Evolutionary conservation across 257 asterid species (phyloP).

Genomic region (Solanum lycopersicoides): DNA sequence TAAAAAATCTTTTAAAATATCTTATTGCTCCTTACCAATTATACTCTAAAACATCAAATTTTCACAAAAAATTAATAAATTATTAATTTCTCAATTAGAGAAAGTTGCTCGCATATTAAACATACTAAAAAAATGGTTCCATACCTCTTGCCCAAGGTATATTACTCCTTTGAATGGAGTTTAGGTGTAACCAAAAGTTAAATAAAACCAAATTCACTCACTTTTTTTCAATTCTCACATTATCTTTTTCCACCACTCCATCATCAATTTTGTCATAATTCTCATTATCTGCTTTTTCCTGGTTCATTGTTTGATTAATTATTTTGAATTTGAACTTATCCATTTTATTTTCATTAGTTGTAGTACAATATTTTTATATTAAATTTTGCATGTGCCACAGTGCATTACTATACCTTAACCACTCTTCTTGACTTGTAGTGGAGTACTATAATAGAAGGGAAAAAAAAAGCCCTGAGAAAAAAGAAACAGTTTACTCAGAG

Average conservation of each 20-base stretch:
- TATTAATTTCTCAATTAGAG: background rate
- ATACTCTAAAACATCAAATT: too few relatives aligned
- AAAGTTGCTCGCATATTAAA: too few relatives aligned
- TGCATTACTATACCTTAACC: slow-evolving; percentile 17
- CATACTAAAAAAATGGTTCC: too few relatives aligned
- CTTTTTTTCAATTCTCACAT: background rate
- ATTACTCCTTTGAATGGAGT: background rate
- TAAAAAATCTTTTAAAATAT: too few relatives aligned
- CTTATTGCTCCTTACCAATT: background rate
- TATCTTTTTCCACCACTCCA: background rate
- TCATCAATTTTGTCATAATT: background rate
- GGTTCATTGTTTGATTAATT: background rate
- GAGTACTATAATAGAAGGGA: background rate
- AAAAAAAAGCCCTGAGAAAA: background rate
- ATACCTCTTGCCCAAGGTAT: background rate
- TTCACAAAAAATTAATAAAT: too few relatives aligned
- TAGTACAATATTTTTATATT: background rate
- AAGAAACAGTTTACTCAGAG: background rate
- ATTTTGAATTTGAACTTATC: background rate
- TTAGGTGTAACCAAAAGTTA: background rate
- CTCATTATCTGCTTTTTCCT: background rate
- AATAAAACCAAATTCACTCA: background rate
- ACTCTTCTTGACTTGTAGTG: slow-evolving; percentile 13
- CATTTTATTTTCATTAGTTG: background rate
- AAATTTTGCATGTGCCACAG: background rate